These are phyloP conservation scores for Euphorbia tirucalli DNA, from an alignment of 345 rosid species.

Conservation along the genomic window DNA sequence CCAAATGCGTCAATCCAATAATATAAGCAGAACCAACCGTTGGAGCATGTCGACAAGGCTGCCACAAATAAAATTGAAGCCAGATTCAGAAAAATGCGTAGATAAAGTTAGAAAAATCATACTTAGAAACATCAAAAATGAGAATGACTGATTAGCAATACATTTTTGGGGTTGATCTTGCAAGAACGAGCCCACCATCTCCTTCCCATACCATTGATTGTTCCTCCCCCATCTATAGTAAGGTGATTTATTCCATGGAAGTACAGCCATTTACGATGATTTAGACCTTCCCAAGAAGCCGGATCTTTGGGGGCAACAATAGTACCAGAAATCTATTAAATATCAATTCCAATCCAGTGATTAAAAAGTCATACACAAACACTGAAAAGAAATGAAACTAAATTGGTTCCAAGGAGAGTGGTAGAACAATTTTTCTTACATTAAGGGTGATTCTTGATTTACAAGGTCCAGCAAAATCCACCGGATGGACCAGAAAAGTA, in stretches of 20 bases:
- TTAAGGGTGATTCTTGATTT: conserved; percentile 65
- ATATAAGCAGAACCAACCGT: conserved; percentile 52
- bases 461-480: conserved; percentile 76
- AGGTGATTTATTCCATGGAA: conserved; percentile 74
- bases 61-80: conserved; percentile 33
- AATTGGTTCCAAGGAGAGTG: background rate
- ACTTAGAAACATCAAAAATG: conserved; percentile 13
- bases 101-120: background rate
- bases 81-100: conserved; percentile 22
- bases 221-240: conserved; percentile 71
- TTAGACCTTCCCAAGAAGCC: conserved; percentile 62
- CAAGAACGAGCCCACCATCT: conserved; percentile 88
- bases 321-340: conserved; percentile 65
- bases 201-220: conserved; percentile 74
- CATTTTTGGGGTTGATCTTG: conserved; percentile 55
- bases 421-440: conserved; percentile 34
- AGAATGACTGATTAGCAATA: conserved; percentile 24
- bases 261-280: conserved; percentile 74
- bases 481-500: conserved; percentile 54
- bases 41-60: conserved; percentile 94
- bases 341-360: conserved; percentile 12
- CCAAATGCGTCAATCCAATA: conserved; percentile 17
- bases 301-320: conserved; percentile 81
- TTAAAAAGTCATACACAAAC: conserved; percentile 4
- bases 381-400: background rate